Conservation (phyloP, 2,329 filamentous ascomycete species). For the Thermochaetoides dissita region DNA sequence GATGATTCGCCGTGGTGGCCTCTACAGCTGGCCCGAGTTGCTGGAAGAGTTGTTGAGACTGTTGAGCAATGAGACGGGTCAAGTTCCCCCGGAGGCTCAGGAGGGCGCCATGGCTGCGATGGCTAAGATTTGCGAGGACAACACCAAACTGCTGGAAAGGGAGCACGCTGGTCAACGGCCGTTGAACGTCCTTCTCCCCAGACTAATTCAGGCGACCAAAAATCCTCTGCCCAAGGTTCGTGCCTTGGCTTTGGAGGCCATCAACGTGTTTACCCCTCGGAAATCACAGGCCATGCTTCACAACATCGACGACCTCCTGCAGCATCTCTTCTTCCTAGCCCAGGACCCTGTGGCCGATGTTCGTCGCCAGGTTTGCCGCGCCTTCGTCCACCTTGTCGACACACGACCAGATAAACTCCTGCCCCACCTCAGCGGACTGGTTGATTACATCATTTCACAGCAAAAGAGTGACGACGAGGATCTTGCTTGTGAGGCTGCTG, state of each 20-base stretch:
- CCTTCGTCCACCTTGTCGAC: constrained; percentile 85
- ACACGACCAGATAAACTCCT: constrained; percentile 79
- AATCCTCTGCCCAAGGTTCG: constrained; percentile 66
- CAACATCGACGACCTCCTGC: constrained; percentile 67
- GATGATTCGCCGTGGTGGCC: constrained; percentile 67
- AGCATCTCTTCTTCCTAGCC: constrained; percentile 69
- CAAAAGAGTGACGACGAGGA: constrained; percentile 80
- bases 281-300: constrained; percentile 71
- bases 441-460: constrained; percentile 85
- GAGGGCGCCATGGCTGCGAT: constrained; percentile 90
- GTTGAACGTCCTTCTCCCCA: constrained; percentile 75
- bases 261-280: constrained; percentile 83
- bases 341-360: constrained; percentile 68
- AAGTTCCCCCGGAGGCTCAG: constrained; percentile 57
- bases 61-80: constrained; percentile 58
- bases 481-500: constrained; percentile 82
- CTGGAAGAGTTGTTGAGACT: constrained; percentile 69
- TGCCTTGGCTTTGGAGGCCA: constrained; percentile 62
- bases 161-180: constrained; percentile 83
- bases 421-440: constrained; percentile 74
- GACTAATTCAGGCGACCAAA: constrained; percentile 74
- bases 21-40: constrained; percentile 83
- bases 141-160: constrained; percentile 69
- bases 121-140: constrained; percentile 94
- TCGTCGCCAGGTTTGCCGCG: constrained; percentile 80